Evolutionary conservation across 1,284 basidiomycete genomes (phyloP).

Genomic region (Xanthoconium separans): DNA sequence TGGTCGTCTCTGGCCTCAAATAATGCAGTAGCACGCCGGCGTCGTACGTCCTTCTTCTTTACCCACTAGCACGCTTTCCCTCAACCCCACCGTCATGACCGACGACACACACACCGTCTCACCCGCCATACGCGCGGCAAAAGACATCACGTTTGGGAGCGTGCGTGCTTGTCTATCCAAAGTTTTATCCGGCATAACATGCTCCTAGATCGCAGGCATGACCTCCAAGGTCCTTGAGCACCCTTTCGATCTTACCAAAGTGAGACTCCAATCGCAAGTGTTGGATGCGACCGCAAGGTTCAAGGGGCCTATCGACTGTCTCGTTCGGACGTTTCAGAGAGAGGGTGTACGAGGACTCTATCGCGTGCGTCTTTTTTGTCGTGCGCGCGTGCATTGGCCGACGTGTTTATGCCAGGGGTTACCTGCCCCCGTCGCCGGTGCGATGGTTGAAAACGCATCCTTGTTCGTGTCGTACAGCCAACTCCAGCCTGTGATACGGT

Average conservation of each 20-base stretch:
- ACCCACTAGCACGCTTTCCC: background rate
- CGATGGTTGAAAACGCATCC: conserved; percentile 90
- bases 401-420: conserved; percentile 63
- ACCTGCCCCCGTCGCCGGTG: conserved; percentile 88
- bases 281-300: conserved; percentile 71
- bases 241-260: conserved; percentile 79
- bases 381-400: background rate
- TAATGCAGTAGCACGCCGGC: conserved; percentile 26
- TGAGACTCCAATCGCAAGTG: conserved; percentile 85
- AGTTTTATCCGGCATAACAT: background rate
- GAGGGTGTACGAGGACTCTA: conserved; percentile 88
- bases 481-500: conserved; percentile 68
- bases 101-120: conserved; percentile 24
- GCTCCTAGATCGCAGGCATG: conserved; percentile 64
- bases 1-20: conserved; percentile 16
- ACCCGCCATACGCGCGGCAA: conserved; percentile 34
- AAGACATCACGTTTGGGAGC: conserved; percentile 53
- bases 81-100: conserved; percentile 15
- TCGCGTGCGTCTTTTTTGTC: conserved; percentile 53
- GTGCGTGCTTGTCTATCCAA: conserved; percentile 31
- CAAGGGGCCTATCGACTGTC: conserved; percentile 83
- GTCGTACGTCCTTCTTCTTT: background rate
- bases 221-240: conserved; percentile 71
- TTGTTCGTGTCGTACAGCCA: conserved; percentile 90
- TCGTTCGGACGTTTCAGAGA: conserved; percentile 73